Conservation (phyloP, 352 stramenopile species). For the Achlya hypogyna region DNA sequence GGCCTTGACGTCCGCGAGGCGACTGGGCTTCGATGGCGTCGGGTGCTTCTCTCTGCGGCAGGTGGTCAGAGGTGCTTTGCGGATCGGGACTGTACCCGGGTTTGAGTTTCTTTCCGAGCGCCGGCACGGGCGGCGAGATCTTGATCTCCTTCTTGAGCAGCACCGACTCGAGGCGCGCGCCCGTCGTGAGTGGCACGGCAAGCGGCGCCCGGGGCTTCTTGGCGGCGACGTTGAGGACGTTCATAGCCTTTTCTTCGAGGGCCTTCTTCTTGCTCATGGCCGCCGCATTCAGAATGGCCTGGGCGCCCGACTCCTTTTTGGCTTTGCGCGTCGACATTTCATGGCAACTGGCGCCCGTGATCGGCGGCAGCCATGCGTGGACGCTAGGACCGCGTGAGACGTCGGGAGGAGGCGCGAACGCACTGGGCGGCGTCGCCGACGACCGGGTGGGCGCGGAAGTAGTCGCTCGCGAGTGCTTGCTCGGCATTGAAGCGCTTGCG, state of each 20-base stretch:
- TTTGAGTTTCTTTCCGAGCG: neutral
- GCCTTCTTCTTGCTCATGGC: slow-evolving; percentile 4
- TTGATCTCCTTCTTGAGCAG: neutral
- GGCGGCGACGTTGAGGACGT: neutral
- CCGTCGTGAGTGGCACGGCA: neutral
- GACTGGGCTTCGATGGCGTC: neutral
- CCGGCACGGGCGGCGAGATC: neutral
- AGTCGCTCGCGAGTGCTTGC: slow-evolving; percentile 88
- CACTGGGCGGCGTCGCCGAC: neutral
- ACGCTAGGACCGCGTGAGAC: neutral
- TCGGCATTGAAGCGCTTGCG: slow-evolving; percentile 87
- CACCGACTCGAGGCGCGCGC: neutral
- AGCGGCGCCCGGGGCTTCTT: neutral
- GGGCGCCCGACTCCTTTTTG: slow-evolving; percentile 13
- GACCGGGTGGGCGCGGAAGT: slow-evolving; percentile 84
- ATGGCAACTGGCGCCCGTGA: slow-evolving; percentile 7
- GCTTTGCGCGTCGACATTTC: slow-evolving; percentile 18
- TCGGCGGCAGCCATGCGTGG: neutral
- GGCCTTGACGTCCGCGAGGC: neutral
- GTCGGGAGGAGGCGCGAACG: neutral
- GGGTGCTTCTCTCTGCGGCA: too few relatives aligned
- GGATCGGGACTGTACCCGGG: too few relatives aligned
- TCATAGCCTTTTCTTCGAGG: slow-evolving; percentile 6
- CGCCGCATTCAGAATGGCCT: slow-evolving; percentile 10
- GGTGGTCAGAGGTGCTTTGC: too few relatives aligned